phyloP scores from a whole-genome alignment of 345 rosid genomes.

The Capsella bursapastoris region DNA sequence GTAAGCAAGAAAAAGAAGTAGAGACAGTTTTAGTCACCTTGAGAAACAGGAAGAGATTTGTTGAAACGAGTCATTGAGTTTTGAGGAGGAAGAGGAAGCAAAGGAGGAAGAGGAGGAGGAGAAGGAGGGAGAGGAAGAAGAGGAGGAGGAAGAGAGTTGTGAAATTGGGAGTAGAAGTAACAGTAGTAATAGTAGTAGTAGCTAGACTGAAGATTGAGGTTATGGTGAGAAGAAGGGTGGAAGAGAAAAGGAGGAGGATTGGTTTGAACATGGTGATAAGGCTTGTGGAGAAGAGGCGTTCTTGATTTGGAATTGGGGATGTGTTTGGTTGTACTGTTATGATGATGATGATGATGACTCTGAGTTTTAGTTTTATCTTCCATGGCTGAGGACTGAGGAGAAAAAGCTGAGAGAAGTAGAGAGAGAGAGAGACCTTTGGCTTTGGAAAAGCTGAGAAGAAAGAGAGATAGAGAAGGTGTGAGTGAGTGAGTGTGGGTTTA shows the following conservation, averaged over 20 bases:
- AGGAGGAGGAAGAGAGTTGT: slow-evolving; percentile 60
- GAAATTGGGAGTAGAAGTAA: slow-evolving; percentile 63
- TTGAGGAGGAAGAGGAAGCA: slow-evolving; percentile 62
- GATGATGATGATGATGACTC: slow-evolving; percentile 20
- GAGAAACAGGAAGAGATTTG: slow-evolving; percentile 58
- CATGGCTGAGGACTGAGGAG: slow-evolving; percentile 47
- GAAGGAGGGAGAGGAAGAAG: slow-evolving; percentile 69
- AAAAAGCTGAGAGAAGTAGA: background rate
- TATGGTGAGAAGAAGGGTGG: slow-evolving; percentile 29
- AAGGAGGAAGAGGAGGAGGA: slow-evolving; percentile 48
- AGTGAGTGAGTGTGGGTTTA: slow-evolving; percentile 26
- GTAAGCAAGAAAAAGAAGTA: slow-evolving; percentile 43
- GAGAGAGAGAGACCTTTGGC: slow-evolving; percentile 26
- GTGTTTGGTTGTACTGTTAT: slow-evolving; percentile 28
- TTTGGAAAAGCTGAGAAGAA: slow-evolving; percentile 22
- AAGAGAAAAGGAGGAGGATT: slow-evolving; percentile 44
- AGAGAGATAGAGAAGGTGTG: slow-evolving; percentile 36
- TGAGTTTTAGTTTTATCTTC: slow-evolving; percentile 59
- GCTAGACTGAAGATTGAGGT: slow-evolving; percentile 35
- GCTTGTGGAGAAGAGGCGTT: slow-evolving; percentile 52
- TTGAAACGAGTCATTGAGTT: slow-evolving; percentile 59
- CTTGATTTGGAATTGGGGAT: slow-evolving; percentile 41
- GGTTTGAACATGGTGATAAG: slow-evolving; percentile 47
- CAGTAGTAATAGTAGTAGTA: slow-evolving; percentile 52
- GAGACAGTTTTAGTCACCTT: background rate